These are phyloP conservation scores for Cladochytrium tenue DNA, from an alignment of 371 early-diverging fungal species.

Conservation along the genomic window DNA sequence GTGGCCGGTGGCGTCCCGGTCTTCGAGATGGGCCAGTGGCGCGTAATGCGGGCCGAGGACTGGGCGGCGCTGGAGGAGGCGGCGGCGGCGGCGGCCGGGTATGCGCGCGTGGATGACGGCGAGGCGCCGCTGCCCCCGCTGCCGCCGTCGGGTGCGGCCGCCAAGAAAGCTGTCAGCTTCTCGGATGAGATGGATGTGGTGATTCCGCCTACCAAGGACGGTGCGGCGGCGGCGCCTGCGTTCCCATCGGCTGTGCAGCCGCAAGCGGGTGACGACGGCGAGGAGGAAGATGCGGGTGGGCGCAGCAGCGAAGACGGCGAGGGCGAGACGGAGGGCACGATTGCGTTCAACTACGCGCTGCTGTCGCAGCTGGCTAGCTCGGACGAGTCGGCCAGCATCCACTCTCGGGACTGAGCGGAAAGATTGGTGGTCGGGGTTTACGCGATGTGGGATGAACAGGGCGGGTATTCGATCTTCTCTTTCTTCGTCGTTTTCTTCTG, in stretches of 20 bases:
- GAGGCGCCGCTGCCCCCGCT: not conserved
- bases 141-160: not conserved
- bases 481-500: too few species aligned
- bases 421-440: too few species aligned
- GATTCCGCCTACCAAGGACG: not conserved
- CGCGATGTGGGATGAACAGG: too few species aligned
- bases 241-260: not conserved
- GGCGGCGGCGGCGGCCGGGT: not conserved
- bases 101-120: not conserved
- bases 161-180: constrained; percentile 6
- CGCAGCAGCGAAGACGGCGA: constrained; percentile 4
- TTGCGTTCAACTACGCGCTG: constrained; percentile 16
- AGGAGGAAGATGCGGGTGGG: not conserved
- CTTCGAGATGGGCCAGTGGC: constrained; percentile 20
- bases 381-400: too few species aligned
- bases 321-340: not conserved
- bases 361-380: constrained; percentile 10
- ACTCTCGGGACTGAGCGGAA: too few species aligned
- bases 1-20: constrained; percentile 10
- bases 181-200: constrained; percentile 4
- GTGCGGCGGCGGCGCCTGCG: not conserved
- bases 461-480: too few species aligned
- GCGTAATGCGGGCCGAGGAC: constrained; percentile 16
- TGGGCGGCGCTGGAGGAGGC: constrained; percentile 12
- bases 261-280: not conserved